phyloP scores from a whole-genome alignment of 2,329 filamentous ascomycete species.

The Chaetomium olivaceum region DNA sequence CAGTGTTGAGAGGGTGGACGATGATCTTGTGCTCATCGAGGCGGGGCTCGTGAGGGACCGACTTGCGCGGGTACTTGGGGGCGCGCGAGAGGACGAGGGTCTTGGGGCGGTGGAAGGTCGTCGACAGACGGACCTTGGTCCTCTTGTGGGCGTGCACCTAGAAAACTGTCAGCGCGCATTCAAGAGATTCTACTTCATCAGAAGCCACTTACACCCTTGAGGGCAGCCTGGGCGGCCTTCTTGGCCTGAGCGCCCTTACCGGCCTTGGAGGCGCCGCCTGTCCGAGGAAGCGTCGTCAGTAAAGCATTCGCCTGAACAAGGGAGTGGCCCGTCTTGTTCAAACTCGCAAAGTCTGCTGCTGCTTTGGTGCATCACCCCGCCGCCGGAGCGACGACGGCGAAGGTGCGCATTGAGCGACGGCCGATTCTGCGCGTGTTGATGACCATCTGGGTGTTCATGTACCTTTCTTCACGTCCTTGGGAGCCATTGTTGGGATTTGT shows the following conservation, averaged over 20 bases:
- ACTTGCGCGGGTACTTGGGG: conserved; percentile 97
- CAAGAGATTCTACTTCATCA: background rate
- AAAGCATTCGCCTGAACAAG: conserved; percentile 68
- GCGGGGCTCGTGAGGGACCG: conserved; percentile 82
- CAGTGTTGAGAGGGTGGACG: conserved; percentile 97
- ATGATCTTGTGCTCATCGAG: conserved; percentile 98
- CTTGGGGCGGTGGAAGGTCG: conserved; percentile 97
- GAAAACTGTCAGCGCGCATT: conserved; percentile 28
- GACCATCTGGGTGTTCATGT: conserved; percentile 34
- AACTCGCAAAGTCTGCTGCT: conserved; percentile 78
- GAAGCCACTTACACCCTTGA: conserved; percentile 79
- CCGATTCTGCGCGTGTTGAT: conserved; percentile 31
- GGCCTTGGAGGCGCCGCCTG: conserved; percentile 56
- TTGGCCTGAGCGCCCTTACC: conserved; percentile 76
- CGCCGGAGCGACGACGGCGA: conserved; percentile 32
- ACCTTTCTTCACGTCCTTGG: conserved; percentile 46
- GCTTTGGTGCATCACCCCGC: conserved; percentile 57
- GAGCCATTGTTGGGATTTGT: conserved; percentile 40
- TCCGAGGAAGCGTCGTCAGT: conserved; percentile 47
- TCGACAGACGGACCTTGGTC: conserved; percentile 87
- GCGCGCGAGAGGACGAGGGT: conserved; percentile 86
- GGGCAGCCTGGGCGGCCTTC: conserved; percentile 91
- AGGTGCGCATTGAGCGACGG: conserved; percentile 34
- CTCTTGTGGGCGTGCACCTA: conserved; percentile 71
- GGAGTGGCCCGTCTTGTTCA: conserved; percentile 38